Evolutionary conservation across 768 basidiomycete species (phyloP).

Genomic region (Suillus clintonianus): DNA sequence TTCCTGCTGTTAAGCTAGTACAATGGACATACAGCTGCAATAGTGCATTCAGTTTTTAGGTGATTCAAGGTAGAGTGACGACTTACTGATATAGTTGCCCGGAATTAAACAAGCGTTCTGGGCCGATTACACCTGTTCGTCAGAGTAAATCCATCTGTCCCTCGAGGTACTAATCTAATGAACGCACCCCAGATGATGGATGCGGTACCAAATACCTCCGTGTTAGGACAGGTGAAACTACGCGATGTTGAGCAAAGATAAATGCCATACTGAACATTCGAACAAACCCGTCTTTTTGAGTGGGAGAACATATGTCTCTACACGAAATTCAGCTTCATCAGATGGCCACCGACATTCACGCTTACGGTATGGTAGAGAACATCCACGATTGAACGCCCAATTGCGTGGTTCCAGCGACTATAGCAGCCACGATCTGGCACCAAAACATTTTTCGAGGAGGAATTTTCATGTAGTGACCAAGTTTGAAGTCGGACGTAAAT

Average conservation of each 20-base stretch:
- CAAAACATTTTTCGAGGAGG: slow-evolving; percentile 75
- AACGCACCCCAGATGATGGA: slow-evolving; percentile 51
- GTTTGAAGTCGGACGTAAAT: slow-evolving; percentile 79
- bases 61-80: background rate
- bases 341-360: background rate
- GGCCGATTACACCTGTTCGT: slow-evolving; percentile 67
- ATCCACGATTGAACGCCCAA: slow-evolving; percentile 78
- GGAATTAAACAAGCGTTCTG: slow-evolving; percentile 53
- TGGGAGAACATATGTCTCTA: slow-evolving; percentile 48
- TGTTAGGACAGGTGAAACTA: slow-evolving; percentile 52
- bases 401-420: slow-evolving; percentile 72
- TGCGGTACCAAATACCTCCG: slow-evolving; percentile 55
- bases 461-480: slow-evolving; percentile 66
- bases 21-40: slow-evolving; percentile 18
- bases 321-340: slow-evolving; percentile 3
- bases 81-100: slow-evolving; percentile 62
- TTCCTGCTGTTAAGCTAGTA: background rate
- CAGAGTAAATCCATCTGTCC: slow-evolving; percentile 15
- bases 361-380: slow-evolving; percentile 61
- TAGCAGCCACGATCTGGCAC: slow-evolving; percentile 64
- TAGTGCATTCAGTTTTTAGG: slow-evolving; percentile 17
- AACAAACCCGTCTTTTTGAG: slow-evolving; percentile 42
- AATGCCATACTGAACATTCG: background rate
- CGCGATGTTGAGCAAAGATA: background rate
- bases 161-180: background rate